phyloP scores from a whole-genome alignment of 1,284 basidiomycete genomes.

The Phlebopus sp. region DNA sequence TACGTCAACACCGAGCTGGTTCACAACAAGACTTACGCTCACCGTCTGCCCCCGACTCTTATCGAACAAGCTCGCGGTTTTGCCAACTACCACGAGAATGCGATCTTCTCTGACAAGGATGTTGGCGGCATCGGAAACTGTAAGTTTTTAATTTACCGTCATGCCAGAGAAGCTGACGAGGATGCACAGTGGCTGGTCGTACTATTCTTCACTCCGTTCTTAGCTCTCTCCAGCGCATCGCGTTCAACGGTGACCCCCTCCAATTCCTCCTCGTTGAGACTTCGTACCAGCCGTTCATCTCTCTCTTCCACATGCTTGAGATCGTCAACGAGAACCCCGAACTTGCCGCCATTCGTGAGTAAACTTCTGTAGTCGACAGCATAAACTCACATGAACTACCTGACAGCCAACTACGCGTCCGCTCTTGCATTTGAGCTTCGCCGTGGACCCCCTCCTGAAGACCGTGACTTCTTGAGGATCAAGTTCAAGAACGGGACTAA shows the following conservation, averaged over 20 bases:
- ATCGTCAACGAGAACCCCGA: conserved; percentile 55
- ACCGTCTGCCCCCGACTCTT: conserved; percentile 67
- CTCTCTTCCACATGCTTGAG: conserved; percentile 78
- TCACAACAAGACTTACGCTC: conserved; percentile 77
- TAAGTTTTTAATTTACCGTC: conserved; percentile 33
- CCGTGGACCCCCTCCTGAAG: conserved; percentile 67
- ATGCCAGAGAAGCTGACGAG: not conserved
- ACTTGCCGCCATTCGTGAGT: conserved; percentile 62
- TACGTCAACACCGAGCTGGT: conserved; percentile 72
- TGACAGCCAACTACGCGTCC: conserved; percentile 72
- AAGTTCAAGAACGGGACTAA: conserved; percentile 83
- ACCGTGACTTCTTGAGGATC: conserved; percentile 76
- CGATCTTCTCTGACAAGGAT: conserved; percentile 66
- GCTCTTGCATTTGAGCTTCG: conserved; percentile 78
- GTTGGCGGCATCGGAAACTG: conserved; percentile 73
- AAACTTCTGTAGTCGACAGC: not conserved
- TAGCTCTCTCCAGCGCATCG: conserved; percentile 66
- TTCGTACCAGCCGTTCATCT: conserved; percentile 88
- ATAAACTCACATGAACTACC: conserved; percentile 9
- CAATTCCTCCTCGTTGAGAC: conserved; percentile 74
- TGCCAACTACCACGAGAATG: conserved; percentile 77
- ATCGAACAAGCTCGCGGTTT: conserved; percentile 66
- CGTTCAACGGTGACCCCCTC: conserved; percentile 75
- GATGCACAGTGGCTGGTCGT: conserved; percentile 67
- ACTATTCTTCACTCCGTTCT: conserved; percentile 73